Conservation (phyloP, 768 basidiomycete species). For the Amanita brunnescens region DNA sequence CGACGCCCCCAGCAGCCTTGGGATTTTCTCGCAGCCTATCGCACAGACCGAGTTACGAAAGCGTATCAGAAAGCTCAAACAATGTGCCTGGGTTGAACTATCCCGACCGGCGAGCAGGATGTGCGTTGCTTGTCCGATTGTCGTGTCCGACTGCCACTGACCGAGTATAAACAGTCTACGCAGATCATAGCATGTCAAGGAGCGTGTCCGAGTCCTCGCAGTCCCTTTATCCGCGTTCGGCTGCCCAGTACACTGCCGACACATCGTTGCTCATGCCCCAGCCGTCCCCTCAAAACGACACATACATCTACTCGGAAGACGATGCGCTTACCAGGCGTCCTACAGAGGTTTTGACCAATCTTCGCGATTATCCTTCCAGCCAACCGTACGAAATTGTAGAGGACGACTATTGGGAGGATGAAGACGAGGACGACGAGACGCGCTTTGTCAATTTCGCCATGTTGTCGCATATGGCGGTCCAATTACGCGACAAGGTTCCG, state of each 20-base stretch:
- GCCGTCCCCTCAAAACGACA: not conserved
- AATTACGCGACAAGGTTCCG: constrained; percentile 81
- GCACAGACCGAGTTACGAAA: constrained; percentile 3
- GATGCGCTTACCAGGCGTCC: constrained; percentile 17
- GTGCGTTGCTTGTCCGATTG: not conserved
- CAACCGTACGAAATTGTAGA: constrained; percentile 38
- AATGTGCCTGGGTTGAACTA: not conserved
- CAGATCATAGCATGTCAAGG: constrained; percentile 2
- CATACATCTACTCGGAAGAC: constrained; percentile 14
- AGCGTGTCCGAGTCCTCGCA: constrained; percentile 6
- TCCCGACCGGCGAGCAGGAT: constrained; percentile 1
- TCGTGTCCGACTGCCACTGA: not conserved
- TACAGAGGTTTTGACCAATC: constrained; percentile 25
- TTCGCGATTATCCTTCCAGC: constrained; percentile 1
- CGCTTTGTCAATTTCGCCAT: constrained; percentile 86
- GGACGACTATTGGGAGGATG: constrained; percentile 49
- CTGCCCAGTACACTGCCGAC: not conserved
- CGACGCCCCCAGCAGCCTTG: not conserved
- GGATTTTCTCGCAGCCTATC: not conserved
- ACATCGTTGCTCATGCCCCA: not conserved
- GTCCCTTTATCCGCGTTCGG: not conserved
- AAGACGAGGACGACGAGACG: constrained; percentile 48
- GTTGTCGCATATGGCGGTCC: constrained; percentile 82
- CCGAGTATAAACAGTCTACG: not conserved
- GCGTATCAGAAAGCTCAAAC: not conserved